Conservation (phyloP, 164 flowering plant species). For the Platanus orientalis region DNA sequence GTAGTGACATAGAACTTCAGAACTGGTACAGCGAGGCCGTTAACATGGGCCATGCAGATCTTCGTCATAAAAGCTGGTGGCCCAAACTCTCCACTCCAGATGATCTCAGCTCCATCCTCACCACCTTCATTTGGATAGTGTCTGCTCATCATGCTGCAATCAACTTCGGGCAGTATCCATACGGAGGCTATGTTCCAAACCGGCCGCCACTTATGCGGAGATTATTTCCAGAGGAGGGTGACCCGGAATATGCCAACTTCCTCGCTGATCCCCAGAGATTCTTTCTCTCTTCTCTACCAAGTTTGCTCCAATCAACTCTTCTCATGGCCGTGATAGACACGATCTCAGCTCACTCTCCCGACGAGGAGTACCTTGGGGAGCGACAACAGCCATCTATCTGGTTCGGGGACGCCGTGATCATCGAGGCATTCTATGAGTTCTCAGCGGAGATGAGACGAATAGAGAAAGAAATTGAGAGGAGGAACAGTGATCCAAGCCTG, state of each 20-base stretch:
- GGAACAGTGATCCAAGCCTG: slow-evolving; percentile 50
- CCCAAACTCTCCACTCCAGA: slow-evolving; percentile 43
- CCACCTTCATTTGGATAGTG: slow-evolving; percentile 84
- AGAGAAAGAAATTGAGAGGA: slow-evolving; percentile 68
- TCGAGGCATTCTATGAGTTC: slow-evolving; percentile 68
- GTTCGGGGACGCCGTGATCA: slow-evolving; percentile 62
- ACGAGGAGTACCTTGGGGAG: too few species aligned
- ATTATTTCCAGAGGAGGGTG: slow-evolving; percentile 63
- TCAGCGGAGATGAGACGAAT: slow-evolving; percentile 63
- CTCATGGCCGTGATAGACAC: slow-evolving; percentile 93
- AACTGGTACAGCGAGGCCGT: slow-evolving; percentile 83
- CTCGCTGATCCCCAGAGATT: slow-evolving; percentile 64
- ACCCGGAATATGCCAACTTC: slow-evolving; percentile 63
- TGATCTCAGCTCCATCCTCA: slow-evolving; percentile 59
- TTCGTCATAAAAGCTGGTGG: slow-evolving; percentile 82
- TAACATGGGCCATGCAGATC: too few species aligned
- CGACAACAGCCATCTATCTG: slow-evolving; percentile 65
- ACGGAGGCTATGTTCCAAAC: too few species aligned
- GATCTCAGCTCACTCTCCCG: slow-evolving; percentile 73
- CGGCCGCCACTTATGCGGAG: slow-evolving; percentile 87
- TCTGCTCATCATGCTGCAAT: slow-evolving; percentile 96
- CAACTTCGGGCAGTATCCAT: slow-evolving; percentile 96
- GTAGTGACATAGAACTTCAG: slow-evolving; percentile 71
- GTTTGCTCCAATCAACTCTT: slow-evolving; percentile 59
- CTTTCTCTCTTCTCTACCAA: slow-evolving; percentile 68